Evolutionary conservation across 176 grass and related monocot species (phyloP), one percentile per base, ranked within the genome.

Genomic region (Raddia guianensis): DNA sequence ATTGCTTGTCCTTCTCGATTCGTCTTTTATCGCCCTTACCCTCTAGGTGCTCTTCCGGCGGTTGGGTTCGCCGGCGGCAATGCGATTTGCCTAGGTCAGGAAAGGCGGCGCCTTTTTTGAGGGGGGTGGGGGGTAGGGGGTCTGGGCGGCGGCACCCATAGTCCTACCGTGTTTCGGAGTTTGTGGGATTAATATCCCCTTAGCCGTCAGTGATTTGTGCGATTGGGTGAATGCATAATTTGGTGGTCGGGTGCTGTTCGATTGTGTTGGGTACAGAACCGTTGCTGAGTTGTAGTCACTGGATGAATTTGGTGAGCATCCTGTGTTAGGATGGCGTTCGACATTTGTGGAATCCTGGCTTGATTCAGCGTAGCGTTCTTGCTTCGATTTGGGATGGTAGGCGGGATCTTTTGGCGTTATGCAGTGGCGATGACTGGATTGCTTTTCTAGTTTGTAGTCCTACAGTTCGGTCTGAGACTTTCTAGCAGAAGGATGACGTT

Each of bases 201-300:
- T 37, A 16, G 3, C 54, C 54, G 1, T 49, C 46, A 4, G 16
- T 51, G 14, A 6, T 42, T 27, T 73, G 49, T 48, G 49, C 19
- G 12, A 5, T 75, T 76, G 3, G 48, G 64, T 64, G 13, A 50
- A 80, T 47, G 75, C 52, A 14, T 49, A 40, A 70, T 85, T 37
- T 49, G 40, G 76, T 34, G 45, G 14, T 47, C 43, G 12, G 74
- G 6, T 40, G 15, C 7, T 3, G 14, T 33, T 16, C 32, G 48
- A 49, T 52, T 66, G 60, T 12, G 60, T 62, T 79, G 67, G 34
- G 83, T 11, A 12, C 14, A 21, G 83, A 7, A 12, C 14, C 16
- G 19, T 27, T 54, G 19, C 40, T 54, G 48, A 19, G 48, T 2
- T 37, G 42, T 48, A 54, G 69, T 74, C 16, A 47, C 1, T 21